Evolutionary conservation across 2,329 filamentous ascomycete species (phyloP).

Genomic region (Aspergillus luchuensis): DNA sequence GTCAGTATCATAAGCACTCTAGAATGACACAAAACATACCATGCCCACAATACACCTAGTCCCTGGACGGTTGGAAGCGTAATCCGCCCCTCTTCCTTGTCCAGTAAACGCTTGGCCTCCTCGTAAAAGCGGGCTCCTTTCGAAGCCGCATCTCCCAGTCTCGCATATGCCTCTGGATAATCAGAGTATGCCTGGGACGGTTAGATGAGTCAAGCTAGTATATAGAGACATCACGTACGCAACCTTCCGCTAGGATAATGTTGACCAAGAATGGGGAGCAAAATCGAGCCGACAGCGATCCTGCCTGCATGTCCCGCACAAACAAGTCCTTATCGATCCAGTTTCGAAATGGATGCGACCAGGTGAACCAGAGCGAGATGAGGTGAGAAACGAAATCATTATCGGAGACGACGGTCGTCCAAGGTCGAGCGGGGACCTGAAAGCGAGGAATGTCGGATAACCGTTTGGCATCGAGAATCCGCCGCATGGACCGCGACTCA

Average conservation of each 20-base stretch:
- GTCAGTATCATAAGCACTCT: neutral
- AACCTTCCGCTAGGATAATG: slow-evolving; percentile 35
- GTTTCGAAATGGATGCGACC: slow-evolving; percentile 34
- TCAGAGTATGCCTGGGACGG: slow-evolving; percentile 31
- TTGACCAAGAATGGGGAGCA: slow-evolving; percentile 43
- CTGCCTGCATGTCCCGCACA: slow-evolving; percentile 37
- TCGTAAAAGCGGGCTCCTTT: slow-evolving; percentile 36
- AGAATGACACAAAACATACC: slow-evolving; percentile 21
- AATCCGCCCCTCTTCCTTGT: slow-evolving; percentile 34
- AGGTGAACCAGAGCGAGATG: slow-evolving; percentile 36
- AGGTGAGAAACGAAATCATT: slow-evolving; percentile 35
- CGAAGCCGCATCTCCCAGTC: slow-evolving; percentile 20
- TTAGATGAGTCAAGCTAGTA: neutral
- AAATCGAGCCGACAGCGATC: slow-evolving; percentile 27
- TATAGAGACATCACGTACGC: slow-evolving; percentile 24
- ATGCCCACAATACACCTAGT: slow-evolving; percentile 32
- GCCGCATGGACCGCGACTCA: slow-evolving; percentile 19
- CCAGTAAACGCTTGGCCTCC: slow-evolving; percentile 35
- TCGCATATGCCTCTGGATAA: slow-evolving; percentile 27
- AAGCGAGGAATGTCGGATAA: slow-evolving; percentile 24
- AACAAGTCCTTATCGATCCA: slow-evolving; percentile 39
- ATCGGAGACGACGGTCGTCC: slow-evolving; percentile 31
- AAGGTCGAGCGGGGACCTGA: slow-evolving; percentile 31
- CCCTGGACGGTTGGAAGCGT: slow-evolving; percentile 35
- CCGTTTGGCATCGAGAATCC: slow-evolving; percentile 20